Evolutionary conservation across 305 asterid genomes (phyloP), one percentile per base, ranked within the genome.

Genomic region (Rubia peregrina): DNA sequence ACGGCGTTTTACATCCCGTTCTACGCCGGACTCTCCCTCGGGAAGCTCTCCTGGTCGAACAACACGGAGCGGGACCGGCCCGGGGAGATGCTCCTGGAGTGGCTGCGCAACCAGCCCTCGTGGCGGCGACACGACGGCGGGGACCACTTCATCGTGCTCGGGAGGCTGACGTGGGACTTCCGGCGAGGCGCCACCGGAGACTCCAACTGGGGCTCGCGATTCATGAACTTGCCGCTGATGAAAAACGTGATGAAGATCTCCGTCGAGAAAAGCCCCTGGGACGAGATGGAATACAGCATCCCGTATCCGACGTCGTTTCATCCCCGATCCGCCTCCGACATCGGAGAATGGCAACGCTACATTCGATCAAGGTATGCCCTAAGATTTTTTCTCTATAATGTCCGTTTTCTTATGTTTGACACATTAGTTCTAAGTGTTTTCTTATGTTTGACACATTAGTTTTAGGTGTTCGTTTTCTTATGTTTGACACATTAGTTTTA

Each of bases 231-330:
- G 89, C 95, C 95, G 1, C 42, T 76, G 62, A 90, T 90, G 96
- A 86, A 85, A 64, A 83, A 90, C 72, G 90, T 88, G 11, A 78
- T 88, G 9, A 85, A 81, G 2, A 40, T 90, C 36, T 22, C 87
- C 0, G 79, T 88, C 3, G 92, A 90, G 71, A 80, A 76, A 64
- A 81, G 81, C 46, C 76, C 65, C 3, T 88, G 90, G 95, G 96
- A 90, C 70, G 61, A 66, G 2, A 67, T 88, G 48, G 96, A 90
- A 26, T 67, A 86, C 36, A 85, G 90, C 61, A 81, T 90, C 0
- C 96, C 96, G 8, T 90, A 90, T 73, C 95, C 96, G 16, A 88
- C 90, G 0, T 67, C 90, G 0, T 90, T 90, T 68, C 96, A 90
- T 77, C 96, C 96, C 42, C 74, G 86, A 69, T 82, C 89, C 67